phyloP scores from a whole-genome alignment of 768 basidiomycete genomes.

The Boletus coccyginus region DNA sequence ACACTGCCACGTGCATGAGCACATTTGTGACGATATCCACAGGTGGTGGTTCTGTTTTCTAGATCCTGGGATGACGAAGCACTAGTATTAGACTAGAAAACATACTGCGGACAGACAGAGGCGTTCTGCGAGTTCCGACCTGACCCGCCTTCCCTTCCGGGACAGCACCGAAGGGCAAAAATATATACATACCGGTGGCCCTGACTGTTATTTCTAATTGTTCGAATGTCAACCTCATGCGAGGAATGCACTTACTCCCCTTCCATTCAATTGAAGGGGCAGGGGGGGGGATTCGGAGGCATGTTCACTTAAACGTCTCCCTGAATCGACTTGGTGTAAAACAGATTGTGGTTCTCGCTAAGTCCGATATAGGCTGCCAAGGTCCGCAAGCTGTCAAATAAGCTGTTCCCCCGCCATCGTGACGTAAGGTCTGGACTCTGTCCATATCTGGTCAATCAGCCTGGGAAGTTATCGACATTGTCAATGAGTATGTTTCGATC shows the following conservation, averaged over 20 bases:
- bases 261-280: too few species aligned
- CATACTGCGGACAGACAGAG: background rate
- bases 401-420: background rate
- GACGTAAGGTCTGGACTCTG: background rate
- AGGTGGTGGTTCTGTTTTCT: constrained; percentile 26
- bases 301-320: too few species aligned
- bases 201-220: background rate
- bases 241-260: too few species aligned
- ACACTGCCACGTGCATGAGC: background rate
- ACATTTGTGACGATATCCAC: background rate
- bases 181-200: background rate
- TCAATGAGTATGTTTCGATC: background rate
- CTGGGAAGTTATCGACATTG: background rate
- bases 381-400: background rate
- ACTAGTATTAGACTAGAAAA: background rate
- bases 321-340: too few species aligned
- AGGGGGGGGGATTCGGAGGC: too few species aligned
- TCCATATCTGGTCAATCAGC: background rate
- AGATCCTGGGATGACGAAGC: background rate
- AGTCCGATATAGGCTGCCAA: background rate
- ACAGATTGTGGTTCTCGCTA: background rate
- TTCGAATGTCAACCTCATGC: background rate
- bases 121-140: background rate
- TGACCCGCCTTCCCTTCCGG: background rate
- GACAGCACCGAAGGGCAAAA: background rate